Percentiles rank a stretch among this genome's conserved stretches.
These are phyloP conservation scores for Collybia mongolica DNA, from an alignment of 768 basidiomycete species.

Conservation along the genomic window DNA sequence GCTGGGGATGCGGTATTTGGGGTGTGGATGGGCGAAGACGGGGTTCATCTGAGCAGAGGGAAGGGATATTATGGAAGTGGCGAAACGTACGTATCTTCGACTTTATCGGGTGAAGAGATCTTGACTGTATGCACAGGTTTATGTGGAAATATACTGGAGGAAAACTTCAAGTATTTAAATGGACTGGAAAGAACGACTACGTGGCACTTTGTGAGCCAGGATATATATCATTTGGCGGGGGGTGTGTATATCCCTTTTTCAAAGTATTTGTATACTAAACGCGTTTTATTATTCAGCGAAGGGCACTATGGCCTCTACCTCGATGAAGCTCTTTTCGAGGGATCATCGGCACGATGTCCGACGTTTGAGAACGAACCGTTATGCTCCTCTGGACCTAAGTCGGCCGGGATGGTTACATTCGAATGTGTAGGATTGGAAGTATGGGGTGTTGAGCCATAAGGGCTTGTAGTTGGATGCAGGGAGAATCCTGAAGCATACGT, in stretches of 20 bases:
- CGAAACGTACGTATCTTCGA: constrained; percentile 63
- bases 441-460: constrained; percentile 68
- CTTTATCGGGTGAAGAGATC: not conserved
- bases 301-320: constrained; percentile 89
- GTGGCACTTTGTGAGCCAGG: constrained; percentile 81
- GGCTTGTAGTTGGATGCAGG: too few species aligned
- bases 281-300: constrained; percentile 45
- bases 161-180: constrained; percentile 63
- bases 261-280: not conserved
- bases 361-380: constrained; percentile 88
- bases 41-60: constrained; percentile 54
- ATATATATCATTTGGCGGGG: constrained; percentile 89
- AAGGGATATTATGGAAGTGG: constrained; percentile 84
- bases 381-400: constrained; percentile 49
- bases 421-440: constrained; percentile 93
- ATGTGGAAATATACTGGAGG: constrained; percentile 63
- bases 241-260: constrained; percentile 49
- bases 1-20: constrained; percentile 70
- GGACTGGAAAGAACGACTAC: constrained; percentile 91
- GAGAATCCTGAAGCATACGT: too few species aligned
- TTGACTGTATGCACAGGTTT: constrained; percentile 48
- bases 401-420: constrained; percentile 61
- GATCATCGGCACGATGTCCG: constrained; percentile 80
- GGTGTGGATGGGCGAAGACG: constrained; percentile 81
- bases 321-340: constrained; percentile 76